Percentiles rank a stretch among this genome's conserved stretches.
phyloP scores from a whole-genome alignment of 495 filamentous ascomycete genomes.

The Durotheca rogersii region DNA sequence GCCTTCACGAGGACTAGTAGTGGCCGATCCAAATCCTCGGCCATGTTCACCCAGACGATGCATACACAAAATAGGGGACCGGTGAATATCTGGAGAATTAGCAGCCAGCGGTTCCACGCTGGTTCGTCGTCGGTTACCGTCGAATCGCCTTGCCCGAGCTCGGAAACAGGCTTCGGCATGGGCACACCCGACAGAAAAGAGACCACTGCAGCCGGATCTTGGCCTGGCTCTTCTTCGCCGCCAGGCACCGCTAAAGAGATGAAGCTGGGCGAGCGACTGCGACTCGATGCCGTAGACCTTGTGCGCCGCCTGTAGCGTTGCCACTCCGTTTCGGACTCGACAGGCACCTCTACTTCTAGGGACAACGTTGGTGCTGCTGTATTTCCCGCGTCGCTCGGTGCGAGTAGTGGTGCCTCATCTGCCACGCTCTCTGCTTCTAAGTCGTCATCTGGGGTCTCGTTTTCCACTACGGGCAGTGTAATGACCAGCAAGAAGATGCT shows the following conservation, averaged over 20 bases:
- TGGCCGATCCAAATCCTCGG: constrained; percentile 49
- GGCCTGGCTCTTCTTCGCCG: constrained; percentile 2
- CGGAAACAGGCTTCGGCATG: constrained; percentile 28
- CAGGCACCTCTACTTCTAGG: constrained; percentile 24
- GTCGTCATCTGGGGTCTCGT: constrained; percentile 50
- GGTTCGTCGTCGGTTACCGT: constrained; percentile 33
- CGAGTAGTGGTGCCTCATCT: constrained; percentile 32
- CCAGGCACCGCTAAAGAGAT: constrained; percentile 10
- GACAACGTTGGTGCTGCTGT: constrained; percentile 35
- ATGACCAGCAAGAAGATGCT: constrained; percentile 88
- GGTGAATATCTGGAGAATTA: constrained; percentile 79
- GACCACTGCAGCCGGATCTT: constrained; percentile 4
- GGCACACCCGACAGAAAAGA: constrained; percentile 15
- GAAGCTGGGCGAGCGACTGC: constrained; percentile 28
- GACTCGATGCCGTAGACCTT: constrained; percentile 37
- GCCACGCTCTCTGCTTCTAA: constrained; percentile 43
- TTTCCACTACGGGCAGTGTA: constrained; percentile 88
- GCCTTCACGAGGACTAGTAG: constrained; percentile 54
- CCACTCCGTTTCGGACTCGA: constrained; percentile 51
- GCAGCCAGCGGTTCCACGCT: constrained; percentile 89
- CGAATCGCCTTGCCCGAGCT: constrained; percentile 26
- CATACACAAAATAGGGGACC: constrained; percentile 81
- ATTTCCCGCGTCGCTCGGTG: constrained; percentile 29
- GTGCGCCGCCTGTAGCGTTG: constrained; percentile 52
- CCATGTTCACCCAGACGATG: constrained; percentile 71